Evolutionary conservation across 257 asterid species (phyloP).

Genomic region (Knoxia roxburghii): DNA sequence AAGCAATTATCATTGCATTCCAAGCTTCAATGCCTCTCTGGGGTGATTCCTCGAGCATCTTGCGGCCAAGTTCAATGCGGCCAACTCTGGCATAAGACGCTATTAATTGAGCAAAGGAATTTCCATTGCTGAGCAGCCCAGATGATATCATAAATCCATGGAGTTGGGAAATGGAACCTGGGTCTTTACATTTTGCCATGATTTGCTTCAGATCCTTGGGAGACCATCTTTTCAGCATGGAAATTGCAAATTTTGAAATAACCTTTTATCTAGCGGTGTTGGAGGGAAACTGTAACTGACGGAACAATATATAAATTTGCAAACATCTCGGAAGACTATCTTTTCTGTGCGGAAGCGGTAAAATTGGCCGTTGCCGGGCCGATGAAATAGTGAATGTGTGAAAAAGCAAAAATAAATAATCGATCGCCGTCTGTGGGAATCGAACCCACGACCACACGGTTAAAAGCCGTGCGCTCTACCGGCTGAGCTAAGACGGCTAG

Average conservation of each 20-base stretch:
- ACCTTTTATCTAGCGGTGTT: not conserved
- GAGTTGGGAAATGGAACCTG: constrained; percentile 36
- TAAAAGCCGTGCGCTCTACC: constrained; percentile 47
- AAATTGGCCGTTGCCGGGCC: too few relatives aligned
- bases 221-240: constrained; percentile 42
- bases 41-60: constrained; percentile 60
- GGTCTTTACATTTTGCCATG: constrained; percentile 36
- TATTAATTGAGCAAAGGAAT: constrained; percentile 34
- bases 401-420: too few relatives aligned
- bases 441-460: constrained; percentile 58
- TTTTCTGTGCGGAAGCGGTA: too few relatives aligned
- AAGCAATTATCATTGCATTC: constrained; percentile 61
- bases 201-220: constrained; percentile 31
- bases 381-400: too few relatives aligned
- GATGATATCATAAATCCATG: constrained; percentile 49
- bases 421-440: constrained; percentile 43
- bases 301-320: too few relatives aligned
- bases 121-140: constrained; percentile 38
- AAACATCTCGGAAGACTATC: too few relatives aligned
- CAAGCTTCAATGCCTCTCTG: constrained; percentile 45
- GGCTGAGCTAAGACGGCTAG: constrained; percentile 41
- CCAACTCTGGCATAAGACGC: constrained; percentile 43
- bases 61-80: constrained; percentile 32
- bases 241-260: not conserved
- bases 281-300: not conserved